Base-by-base conservation (phyloP, 2,329 filamentous ascomycete genomes). In the Chrysoporthe cubensis region DNA sequence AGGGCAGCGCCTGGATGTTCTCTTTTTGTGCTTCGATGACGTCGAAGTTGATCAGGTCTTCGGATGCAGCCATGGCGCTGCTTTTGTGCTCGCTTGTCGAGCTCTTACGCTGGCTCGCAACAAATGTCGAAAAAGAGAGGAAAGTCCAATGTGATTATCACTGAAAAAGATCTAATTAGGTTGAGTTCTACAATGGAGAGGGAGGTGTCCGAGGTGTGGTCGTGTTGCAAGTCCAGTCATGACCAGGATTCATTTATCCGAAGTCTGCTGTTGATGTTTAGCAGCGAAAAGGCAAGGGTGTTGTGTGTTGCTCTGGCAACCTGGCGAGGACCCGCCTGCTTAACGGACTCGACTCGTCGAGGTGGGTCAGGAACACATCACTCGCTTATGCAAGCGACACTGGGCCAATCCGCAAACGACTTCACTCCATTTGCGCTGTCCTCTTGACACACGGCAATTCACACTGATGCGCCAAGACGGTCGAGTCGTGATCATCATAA, bases 1-100 rank as follows among this genome's bases (percentile, higher is more conserved):
- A 91, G 18, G 95, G 94, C 14, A 99, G 86, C 32, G 94, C 90
- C 79, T 97, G 94, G 66, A 99, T 97, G 80, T 99, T 99, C 82
- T 99, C 96, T 81, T 99, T 99, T 75, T 97, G 94, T 59, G 88
- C 88, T 81, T 99, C 96, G 80, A 99, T 97, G 71, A 97, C 87
- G 74, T 97, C 92, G 82, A 99, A 98, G 81, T 89, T 82, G 76
- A 90, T 88, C 50, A 88, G 79, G 72, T 90, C 87, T 69, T 80
- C 79, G 70, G 81, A 78, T 48, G 74, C 73, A 71, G 82, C 81
- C 81, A 88, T 88, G 74, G 74, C 81, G 72, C 44, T 64, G 62
- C 44, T 59, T n/a, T 56, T 66, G 63, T 63, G 73, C 71, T 67
- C 62, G 60, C 21, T 56, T 57, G 59, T 62, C 54, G 63, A 68